Evolutionary conservation across 176 grass and related monocot species (phyloP), one percentile per base, ranked within the genome.

Genomic region (Juncus inflexus): DNA sequence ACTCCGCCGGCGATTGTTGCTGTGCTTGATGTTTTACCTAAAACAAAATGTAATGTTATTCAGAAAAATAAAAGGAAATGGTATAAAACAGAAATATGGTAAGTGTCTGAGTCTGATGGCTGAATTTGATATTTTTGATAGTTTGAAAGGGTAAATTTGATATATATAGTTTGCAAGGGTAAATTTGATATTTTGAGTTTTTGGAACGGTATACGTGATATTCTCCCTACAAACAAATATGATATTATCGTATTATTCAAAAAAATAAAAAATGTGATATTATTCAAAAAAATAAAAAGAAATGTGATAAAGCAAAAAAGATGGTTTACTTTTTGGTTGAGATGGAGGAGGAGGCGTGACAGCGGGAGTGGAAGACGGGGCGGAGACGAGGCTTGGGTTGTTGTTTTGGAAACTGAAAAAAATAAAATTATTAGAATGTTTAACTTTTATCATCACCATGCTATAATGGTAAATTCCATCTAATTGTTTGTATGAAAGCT

Each of bases 1-100:
- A 78, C 85, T 49, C 90, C 79, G 41, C 90, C 82, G 79, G 90
- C 90, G 75, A 89, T 86, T 65, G 82, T 79, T 15, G 85, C 90
- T 71, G 85, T 76, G 70, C 66, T 80, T 9, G 85, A 55, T n/a
- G 70, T 61, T 52, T 14, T 70, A 55, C 14, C 55, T 12, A 69
- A 67, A 4, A 39, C 45, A 67, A 37, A 14, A 55, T 40, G 14
- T 69, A 15, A 14, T 12, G 35, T 16, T 36, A 35, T 56, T 8
- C 38, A 68, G 66, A 14, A 60, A 65, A 19, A 3, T 73, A 35
- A 79, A 15, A 67, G 77, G 36, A 73, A 38, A 39, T 70, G 19
- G 19, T 28, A 28, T 28, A 28, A 28, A 28, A 28, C 19, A 28
- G 19, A 28, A 28, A 28, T 28, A 28, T 28, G 19, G 63, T 12